Evolutionary conservation across 1,139 yeast species (phyloP).

Genomic region (Saccharomycopsis phalli): DNA sequence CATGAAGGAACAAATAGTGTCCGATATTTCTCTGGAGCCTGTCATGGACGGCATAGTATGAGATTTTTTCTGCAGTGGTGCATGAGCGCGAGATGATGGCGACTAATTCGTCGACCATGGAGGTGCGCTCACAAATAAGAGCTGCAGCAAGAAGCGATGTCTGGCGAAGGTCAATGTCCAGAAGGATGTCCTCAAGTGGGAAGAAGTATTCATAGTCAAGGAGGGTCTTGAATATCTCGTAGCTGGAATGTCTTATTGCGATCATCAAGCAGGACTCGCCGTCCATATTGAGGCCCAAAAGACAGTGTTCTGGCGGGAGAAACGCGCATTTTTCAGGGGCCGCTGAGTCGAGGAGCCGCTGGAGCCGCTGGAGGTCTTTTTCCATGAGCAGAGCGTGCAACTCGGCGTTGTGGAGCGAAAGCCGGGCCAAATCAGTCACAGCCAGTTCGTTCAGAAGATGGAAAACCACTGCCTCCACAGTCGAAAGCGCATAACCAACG

Average conservation of each 20-base stretch:
- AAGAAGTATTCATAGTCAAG: slow-evolving; percentile 40
- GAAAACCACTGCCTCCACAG: slow-evolving; percentile 71
- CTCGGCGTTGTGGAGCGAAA: slow-evolving; percentile 42
- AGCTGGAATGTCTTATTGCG: slow-evolving; percentile 39
- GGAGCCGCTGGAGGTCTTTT: slow-evolving; percentile 28
- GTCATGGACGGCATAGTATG: slow-evolving; percentile 47
- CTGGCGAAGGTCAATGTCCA: slow-evolving; percentile 48
- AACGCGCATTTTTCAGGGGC: slow-evolving; percentile 21
- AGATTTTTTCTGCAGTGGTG: slow-evolving; percentile 34
- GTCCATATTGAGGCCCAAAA: slow-evolving; percentile 43
- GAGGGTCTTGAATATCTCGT: slow-evolving; percentile 38
- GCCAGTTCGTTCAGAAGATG: slow-evolving; percentile 42
- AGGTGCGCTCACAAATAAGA: slow-evolving; percentile 44
- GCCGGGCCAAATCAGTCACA: slow-evolving; percentile 31
- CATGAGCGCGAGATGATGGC: slow-evolving; percentile 40
- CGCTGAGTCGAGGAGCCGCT: slow-evolving; percentile 19
- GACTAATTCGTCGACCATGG: slow-evolving; percentile 40
- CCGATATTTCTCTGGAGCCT: slow-evolving; percentile 52
- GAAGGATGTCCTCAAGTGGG: slow-evolving; percentile 57
- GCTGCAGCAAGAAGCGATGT: slow-evolving; percentile 56
- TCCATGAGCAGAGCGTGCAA: slow-evolving; percentile 47
- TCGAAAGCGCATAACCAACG: slow-evolving; percentile 58
- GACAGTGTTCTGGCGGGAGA: slow-evolving; percentile 34
- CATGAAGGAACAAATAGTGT: slow-evolving; percentile 62
- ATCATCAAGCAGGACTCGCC: slow-evolving; percentile 65